These are phyloP conservation scores for Wickerhamomyces bovis DNA, from an alignment of 805 yeast genomes.

Conservation along the genomic window DNA sequence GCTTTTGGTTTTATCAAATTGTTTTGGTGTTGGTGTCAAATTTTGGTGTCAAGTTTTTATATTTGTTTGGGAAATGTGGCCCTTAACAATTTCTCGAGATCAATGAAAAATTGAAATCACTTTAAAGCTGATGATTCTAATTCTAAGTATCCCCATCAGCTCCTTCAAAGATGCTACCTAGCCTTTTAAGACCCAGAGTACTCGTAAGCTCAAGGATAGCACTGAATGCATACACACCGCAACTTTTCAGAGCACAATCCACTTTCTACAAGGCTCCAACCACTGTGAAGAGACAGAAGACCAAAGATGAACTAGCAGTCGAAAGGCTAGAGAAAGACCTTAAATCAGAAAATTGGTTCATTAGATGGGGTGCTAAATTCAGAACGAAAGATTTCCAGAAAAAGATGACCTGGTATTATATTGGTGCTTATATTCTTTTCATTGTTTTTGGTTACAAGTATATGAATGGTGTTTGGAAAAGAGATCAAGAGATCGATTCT, in stretches of 20 bases:
- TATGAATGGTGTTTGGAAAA: constrained; percentile 59
- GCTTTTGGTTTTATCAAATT: too few species aligned
- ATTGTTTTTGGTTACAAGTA: constrained; percentile 54
- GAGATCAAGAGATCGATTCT: constrained; percentile 53
- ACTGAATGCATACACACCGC: background rate
- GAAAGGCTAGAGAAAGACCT: constrained; percentile 29
- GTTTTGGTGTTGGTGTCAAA: background rate
- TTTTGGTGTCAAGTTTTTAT: background rate
- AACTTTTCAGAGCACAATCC: constrained; percentile 3
- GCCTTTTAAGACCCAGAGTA: constrained; percentile 5
- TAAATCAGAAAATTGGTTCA: constrained; percentile 29
- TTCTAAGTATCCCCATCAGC: too few species aligned
- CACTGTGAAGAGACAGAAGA: constrained; percentile 19
- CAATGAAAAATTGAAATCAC: too few species aligned
- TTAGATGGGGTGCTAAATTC: constrained; percentile 48
- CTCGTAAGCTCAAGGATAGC: background rate
- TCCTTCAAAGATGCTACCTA: constrained; percentile 1
- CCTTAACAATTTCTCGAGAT: background rate
- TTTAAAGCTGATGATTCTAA: too few species aligned
- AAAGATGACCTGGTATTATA: constrained; percentile 55
- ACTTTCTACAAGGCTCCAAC: constrained; percentile 20
- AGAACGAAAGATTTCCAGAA: constrained; percentile 54
- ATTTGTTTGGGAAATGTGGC: background rate
- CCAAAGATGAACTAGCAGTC: constrained; percentile 27
- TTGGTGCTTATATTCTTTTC: constrained; percentile 54